phyloP scores from a whole-genome alignment of 1,139 yeast species.

The Zygosaccharomyces sapae region DNA sequence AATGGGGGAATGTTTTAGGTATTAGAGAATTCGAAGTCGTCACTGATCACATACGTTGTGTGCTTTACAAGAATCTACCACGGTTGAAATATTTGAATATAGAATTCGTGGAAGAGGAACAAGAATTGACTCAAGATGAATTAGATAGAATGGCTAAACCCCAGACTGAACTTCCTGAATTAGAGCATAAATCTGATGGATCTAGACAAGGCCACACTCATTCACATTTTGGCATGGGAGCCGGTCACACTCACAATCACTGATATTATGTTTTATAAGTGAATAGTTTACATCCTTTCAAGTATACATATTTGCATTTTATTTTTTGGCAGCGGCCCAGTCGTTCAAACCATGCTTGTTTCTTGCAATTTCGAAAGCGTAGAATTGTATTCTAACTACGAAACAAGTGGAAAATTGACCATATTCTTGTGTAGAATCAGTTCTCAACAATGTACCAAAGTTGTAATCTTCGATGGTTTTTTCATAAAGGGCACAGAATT shows the following conservation, averaged over 20 bases:
- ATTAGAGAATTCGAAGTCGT: constrained; percentile 46
- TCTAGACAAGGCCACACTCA: constrained; percentile 11
- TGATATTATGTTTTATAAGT: not conserved
- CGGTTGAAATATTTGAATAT: constrained; percentile 36
- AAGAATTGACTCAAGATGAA: constrained; percentile 26
- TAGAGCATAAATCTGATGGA: constrained; percentile 13
- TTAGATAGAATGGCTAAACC: constrained; percentile 13
- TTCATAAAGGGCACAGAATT: constrained; percentile 77
- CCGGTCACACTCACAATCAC: constrained; percentile 8
- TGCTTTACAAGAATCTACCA: constrained; percentile 27
- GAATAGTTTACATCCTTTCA: not conserved
- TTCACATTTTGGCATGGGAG: constrained; percentile 8
- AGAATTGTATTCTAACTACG: constrained; percentile 88
- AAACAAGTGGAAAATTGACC: constrained; percentile 81
- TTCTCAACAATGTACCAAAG: constrained; percentile 88
- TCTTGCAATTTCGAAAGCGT: constrained; percentile 92
- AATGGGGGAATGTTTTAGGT: constrained; percentile 43
- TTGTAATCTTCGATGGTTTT: constrained; percentile 78
- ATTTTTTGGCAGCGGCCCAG: constrained; percentile 53
- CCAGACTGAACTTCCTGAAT: constrained; percentile 4
- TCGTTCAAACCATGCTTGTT: constrained; percentile 87
- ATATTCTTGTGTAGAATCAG: constrained; percentile 66
- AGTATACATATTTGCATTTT: not conserved
- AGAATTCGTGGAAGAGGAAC: constrained; percentile 37
- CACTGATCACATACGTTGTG: constrained; percentile 35